These are phyloP conservation scores for Epichloe sp. DNA, from an alignment of 2,329 filamentous ascomycete species.

Conservation along the genomic window DNA sequence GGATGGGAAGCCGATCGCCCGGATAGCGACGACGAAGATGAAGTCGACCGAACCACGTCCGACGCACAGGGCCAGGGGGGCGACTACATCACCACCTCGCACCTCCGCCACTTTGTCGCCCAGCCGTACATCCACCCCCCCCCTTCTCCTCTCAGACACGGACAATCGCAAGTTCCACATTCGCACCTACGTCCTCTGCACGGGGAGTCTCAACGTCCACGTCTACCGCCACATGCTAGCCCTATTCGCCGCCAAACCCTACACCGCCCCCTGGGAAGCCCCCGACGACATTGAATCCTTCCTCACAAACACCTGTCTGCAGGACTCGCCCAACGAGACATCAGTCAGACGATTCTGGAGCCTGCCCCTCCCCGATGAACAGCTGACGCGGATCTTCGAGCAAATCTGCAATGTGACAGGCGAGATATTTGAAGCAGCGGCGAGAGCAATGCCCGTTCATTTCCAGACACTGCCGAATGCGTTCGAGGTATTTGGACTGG, in stretches of 20 bases:
- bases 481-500: slow-evolving; percentile 85
- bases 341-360: slow-evolving; percentile 66
- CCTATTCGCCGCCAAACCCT: slow-evolving; percentile 69
- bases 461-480: slow-evolving; percentile 82
- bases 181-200: slow-evolving; percentile 75
- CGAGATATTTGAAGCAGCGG: slow-evolving; percentile 77
- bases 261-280: slow-evolving; percentile 48
- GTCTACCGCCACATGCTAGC: slow-evolving; percentile 88
- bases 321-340: slow-evolving; percentile 46
- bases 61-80: slow-evolving; percentile 21
- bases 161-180: slow-evolving; percentile 83
- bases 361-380: slow-evolving; percentile 32
- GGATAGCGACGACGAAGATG: slow-evolving; percentile 53
- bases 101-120: slow-evolving; percentile 89
- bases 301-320: slow-evolving; percentile 91
- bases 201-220: slow-evolving; percentile 66
- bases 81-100: slow-evolving; percentile 64
- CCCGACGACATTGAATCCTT: slow-evolving; percentile 52
- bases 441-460: slow-evolving; percentile 71
- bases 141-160: slow-evolving; percentile 58
- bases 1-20: slow-evolving; percentile 66
- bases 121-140: slow-evolving; percentile 81
- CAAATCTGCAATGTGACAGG: slow-evolving; percentile 65
- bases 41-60: slow-evolving; percentile 18
- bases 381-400: slow-evolving; percentile 52